phyloP scores from a whole-genome alignment of 2,329 filamentous ascomycete species.

The Monilinia vaccinii-corymbosi region DNA sequence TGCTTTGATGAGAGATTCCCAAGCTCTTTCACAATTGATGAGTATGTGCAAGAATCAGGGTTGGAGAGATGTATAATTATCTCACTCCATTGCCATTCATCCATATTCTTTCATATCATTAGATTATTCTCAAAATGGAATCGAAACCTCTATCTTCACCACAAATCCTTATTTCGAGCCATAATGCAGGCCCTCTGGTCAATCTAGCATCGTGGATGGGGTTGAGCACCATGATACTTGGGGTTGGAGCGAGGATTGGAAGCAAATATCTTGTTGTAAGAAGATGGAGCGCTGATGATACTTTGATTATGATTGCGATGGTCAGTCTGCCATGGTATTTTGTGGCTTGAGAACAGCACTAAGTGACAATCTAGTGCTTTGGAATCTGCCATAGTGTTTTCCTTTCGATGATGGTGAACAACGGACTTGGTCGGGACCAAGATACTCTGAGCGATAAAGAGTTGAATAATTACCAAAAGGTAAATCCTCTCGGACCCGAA shows the following conservation, averaged over 20 bases:
- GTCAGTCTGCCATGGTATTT: slow-evolving; percentile 12
- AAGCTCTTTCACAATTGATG: not conserved
- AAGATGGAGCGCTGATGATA: slow-evolving; percentile 14
- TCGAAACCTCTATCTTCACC: not conserved
- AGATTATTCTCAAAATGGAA: not conserved
- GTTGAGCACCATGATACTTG: slow-evolving; percentile 30
- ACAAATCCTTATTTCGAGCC: slow-evolving; percentile 30
- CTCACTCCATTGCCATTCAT: not conserved
- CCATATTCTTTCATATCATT: not conserved
- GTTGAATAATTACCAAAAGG: slow-evolving; percentile 17
- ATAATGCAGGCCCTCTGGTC: slow-evolving; percentile 33
- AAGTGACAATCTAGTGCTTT: not conserved
- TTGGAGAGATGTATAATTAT: slow-evolving; percentile 1
- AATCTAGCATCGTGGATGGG: slow-evolving; percentile 33
- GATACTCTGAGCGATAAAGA: slow-evolving; percentile 8
- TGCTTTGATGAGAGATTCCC: not conserved
- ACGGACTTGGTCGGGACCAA: slow-evolving; percentile 15
- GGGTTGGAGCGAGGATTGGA: slow-evolving; percentile 30
- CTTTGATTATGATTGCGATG: slow-evolving; percentile 14
- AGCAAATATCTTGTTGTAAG: slow-evolving; percentile 16
- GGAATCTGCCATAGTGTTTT: slow-evolving; percentile 8
- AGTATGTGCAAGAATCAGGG: not conserved
- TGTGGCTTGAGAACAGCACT: not conserved
- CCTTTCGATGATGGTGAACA: slow-evolving; percentile 14
- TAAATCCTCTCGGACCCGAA: not conserved